These are phyloP conservation scores for Lactarius deliciosus DNA, from an alignment of 768 basidiomycete genomes.

Conservation along the genomic window DNA sequence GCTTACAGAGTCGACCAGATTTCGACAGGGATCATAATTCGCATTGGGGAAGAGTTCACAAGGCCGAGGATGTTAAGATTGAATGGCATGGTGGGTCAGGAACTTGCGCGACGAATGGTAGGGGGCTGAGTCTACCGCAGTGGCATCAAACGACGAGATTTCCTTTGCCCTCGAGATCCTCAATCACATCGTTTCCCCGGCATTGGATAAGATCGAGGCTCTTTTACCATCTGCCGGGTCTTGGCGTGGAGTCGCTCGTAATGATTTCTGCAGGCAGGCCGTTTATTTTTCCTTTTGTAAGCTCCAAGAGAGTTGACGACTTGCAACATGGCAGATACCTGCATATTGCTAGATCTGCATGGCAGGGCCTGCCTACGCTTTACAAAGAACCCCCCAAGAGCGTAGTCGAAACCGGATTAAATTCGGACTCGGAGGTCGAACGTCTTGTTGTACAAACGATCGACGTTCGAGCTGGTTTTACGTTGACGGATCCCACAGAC, in stretches of 20 bases:
- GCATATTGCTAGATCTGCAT: conserved; percentile 69
- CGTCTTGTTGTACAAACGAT: conserved; percentile 67
- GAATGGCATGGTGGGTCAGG: conserved; percentile 78
- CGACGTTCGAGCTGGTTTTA: conserved; percentile 71
- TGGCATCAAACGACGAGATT: conserved; percentile 69
- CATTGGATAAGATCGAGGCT: conserved; percentile 62
- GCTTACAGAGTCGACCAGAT: conserved; percentile 39
- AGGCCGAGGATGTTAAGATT: conserved; percentile 73
- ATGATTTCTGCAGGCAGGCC: conserved; percentile 80
- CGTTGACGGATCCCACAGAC: conserved; percentile 71
- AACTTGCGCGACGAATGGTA: conserved; percentile 2
- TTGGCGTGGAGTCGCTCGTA: conserved; percentile 68
- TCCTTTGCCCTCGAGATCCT: conserved; percentile 78
- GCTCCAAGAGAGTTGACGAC: conserved; percentile 15
- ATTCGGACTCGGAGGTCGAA: conserved; percentile 62
- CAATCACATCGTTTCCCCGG: conserved; percentile 62
- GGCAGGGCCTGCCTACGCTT: conserved; percentile 75
- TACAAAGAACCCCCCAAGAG: conserved; percentile 57
- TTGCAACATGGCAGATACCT: conserved; percentile 48
- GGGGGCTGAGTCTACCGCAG: conserved; percentile 36
- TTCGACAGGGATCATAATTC: conserved; percentile 62
- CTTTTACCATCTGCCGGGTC: conserved; percentile 54
- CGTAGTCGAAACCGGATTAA: conserved; percentile 55
- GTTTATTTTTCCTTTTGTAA: conserved; percentile 3
- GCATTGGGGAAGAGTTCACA: conserved; percentile 81